These are phyloP conservation scores for Trypanosoma cruzi DNA, from an alignment of 208 protist species.

Conservation along the genomic window DNA sequence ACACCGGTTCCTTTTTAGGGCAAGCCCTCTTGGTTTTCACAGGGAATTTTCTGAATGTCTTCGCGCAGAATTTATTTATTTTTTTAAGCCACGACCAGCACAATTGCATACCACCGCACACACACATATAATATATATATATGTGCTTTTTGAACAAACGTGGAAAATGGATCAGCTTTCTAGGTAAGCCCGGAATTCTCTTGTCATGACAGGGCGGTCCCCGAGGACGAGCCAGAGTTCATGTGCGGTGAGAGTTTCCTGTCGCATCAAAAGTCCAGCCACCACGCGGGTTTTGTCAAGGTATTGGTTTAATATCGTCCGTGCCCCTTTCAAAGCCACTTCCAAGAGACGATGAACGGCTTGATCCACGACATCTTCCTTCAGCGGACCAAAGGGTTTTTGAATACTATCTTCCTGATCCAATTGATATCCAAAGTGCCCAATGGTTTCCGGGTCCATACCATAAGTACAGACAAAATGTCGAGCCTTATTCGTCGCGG, in stretches of 20 bases:
- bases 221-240: conserved; percentile 80
- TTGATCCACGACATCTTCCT: conserved; percentile 93
- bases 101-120: too few relatives aligned
- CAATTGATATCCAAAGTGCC: conserved; percentile 84
- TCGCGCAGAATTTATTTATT: background rate
- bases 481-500: conserved; percentile 87
- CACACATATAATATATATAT: too few relatives aligned
- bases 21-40: too few relatives aligned
- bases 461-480: conserved; percentile 86
- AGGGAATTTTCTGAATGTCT: too few relatives aligned
- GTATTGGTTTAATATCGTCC: conserved; percentile 58
- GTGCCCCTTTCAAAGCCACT: conserved; percentile 68
- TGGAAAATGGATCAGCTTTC: conserved; percentile 65
- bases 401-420: conserved; percentile 70
- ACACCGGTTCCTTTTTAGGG: too few relatives aligned
- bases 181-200: conserved; percentile 80
- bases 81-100: too few relatives aligned
- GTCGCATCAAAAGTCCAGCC: conserved; percentile 72
- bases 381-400: conserved; percentile 95
- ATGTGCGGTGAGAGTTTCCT: conserved; percentile 85
- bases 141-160: too few relatives aligned
- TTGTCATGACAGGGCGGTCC: conserved; percentile 68
- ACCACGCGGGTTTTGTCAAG: conserved; percentile 60
- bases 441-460: conserved; percentile 81
- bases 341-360: conserved; percentile 85